phyloP scores from a whole-genome alignment of 2,329 filamentous ascomycete genomes.

The Aspergillus sp. region DNA sequence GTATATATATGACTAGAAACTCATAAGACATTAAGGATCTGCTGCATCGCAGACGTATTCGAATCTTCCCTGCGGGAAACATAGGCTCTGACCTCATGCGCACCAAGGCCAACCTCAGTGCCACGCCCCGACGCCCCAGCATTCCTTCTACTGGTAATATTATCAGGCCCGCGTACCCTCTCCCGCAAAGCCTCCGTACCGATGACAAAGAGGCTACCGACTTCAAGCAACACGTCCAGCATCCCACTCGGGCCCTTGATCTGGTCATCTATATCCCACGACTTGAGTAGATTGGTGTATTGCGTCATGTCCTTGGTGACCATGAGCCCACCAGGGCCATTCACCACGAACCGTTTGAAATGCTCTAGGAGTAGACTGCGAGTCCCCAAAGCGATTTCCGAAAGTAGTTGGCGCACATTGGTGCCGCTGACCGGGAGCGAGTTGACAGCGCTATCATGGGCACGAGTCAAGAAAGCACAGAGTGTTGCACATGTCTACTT shows the following conservation, averaged over 20 bases:
- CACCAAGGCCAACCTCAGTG: constrained; percentile 57
- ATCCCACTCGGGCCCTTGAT: constrained; percentile 53
- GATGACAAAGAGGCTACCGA: constrained; percentile 94
- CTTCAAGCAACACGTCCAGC: constrained; percentile 87
- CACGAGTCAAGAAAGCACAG: constrained; percentile 75
- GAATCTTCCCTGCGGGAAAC: constrained; percentile 85
- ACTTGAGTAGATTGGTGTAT: constrained; percentile 83
- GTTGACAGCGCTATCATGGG: constrained; percentile 65
- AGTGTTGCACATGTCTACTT: constrained; percentile 74
- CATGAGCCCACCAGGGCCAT: constrained; percentile 90
- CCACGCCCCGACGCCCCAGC: constrained; percentile 44
- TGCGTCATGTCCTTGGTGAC: constrained; percentile 95
- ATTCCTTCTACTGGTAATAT: constrained; percentile 48
- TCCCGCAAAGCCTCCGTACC: constrained; percentile 77
- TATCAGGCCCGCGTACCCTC: constrained; percentile 63
- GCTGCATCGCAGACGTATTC: constrained; percentile 78
- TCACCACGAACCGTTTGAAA: constrained; percentile 92
- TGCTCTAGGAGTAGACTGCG: constrained; percentile 84
- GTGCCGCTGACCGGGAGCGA: constrained; percentile 68
- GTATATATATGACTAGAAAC: neutral
- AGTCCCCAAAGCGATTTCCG: constrained; percentile 80
- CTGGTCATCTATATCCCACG: constrained; percentile 77
- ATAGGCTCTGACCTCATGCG: constrained; percentile 72
- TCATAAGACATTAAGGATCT: constrained; percentile 71
- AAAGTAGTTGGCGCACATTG: constrained; percentile 80